phyloP scores from a whole-genome alignment of 495 filamentous ascomycete species.

The Wilcoxina mikolae region DNA sequence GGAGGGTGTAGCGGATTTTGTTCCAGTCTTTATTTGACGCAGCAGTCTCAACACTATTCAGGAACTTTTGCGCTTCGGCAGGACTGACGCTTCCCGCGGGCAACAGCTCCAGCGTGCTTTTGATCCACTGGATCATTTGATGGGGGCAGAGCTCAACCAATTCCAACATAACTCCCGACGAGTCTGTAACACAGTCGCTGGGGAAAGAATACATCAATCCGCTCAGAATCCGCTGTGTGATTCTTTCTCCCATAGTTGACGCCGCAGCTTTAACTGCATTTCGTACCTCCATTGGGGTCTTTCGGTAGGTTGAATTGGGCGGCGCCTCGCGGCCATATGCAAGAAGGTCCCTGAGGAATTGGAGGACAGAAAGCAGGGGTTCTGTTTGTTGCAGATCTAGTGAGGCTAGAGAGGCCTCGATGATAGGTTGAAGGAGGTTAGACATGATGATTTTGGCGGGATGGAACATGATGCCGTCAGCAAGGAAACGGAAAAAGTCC shows the following conservation, averaged over 20 bases:
- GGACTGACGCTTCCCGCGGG: conserved; percentile 64
- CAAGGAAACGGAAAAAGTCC: conserved; percentile 88
- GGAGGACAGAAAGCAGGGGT: conserved; percentile 75
- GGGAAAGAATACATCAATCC: conserved; percentile 99
- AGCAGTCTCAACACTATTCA: conserved; percentile 32
- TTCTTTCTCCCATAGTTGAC: conserved; percentile 52
- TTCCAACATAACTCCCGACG: conserved; percentile 74
- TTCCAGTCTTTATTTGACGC: conserved; percentile 22
- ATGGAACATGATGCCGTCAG: conserved; percentile 84
- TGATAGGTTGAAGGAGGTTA: conserved; percentile 59
- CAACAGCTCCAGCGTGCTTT: conserved; percentile 65
- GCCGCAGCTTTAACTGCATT: conserved; percentile 58
- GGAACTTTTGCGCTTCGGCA: conserved; percentile 35
- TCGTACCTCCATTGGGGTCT: conserved; percentile 49
- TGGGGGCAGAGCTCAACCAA: conserved; percentile 76
- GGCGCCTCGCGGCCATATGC: conserved; percentile 63
- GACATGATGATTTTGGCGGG: conserved; percentile 67
- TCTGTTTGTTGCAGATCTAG: conserved; percentile 79
- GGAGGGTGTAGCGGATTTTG: conserved; percentile 65
- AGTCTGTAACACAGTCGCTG: conserved; percentile 83
- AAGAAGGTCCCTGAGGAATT: conserved; percentile 86
- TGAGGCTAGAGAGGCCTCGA: conserved; percentile 71
- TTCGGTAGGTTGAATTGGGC: conserved; percentile 50
- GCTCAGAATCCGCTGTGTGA: conserved; percentile 73
- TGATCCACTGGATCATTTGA: conserved; percentile 63